Percentiles rank a stretch among this genome's conserved stretches.
phyloP scores from a whole-genome alignment of 306 rosid genomes.

The Sphenostylis stenocarpa region DNA sequence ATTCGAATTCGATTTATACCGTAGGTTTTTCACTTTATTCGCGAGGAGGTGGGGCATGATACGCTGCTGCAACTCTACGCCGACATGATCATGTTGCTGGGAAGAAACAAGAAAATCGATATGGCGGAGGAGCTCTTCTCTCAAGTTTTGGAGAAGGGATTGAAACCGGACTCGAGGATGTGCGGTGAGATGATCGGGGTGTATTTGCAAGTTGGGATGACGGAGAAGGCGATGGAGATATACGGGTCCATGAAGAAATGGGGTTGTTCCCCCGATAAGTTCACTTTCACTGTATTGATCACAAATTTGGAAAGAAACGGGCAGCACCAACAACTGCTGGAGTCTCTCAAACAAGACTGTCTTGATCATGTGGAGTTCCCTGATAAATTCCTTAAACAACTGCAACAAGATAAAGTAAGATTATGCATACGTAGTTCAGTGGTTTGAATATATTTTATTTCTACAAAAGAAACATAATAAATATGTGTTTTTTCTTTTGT shows the following conservation, averaged over 20 bases:
- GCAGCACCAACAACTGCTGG: constrained; percentile 40
- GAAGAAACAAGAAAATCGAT: constrained; percentile 56
- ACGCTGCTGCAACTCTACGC: constrained; percentile 53
- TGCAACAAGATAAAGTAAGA: constrained; percentile 40
- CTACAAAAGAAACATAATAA: neutral
- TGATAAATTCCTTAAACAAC: constrained; percentile 43
- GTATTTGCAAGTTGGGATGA: constrained; percentile 51
- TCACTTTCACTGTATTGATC: constrained; percentile 66
- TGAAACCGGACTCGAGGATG: constrained; percentile 60
- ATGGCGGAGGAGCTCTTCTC: constrained; percentile 60
- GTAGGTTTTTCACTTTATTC: constrained; percentile 63
- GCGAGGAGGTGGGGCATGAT: constrained; percentile 50
- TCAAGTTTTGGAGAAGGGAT: constrained; percentile 43
- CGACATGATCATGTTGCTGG: constrained; percentile 59
- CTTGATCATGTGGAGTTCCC: constrained; percentile 46
- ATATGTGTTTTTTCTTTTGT: neutral
- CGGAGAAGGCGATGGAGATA: constrained; percentile 57
- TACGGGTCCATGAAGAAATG: constrained; percentile 58
- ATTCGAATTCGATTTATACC: neutral
- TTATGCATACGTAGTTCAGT: neutral
- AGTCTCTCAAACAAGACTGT: constrained; percentile 57
- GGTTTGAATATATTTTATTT: neutral
- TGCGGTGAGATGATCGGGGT: constrained; percentile 79
- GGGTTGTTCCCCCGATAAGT: constrained; percentile 55
- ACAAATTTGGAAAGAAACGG: constrained; percentile 50